Percentiles rank a stretch among this genome's conserved stretches.
These are phyloP conservation scores for Avena sativa DNA, from an alignment of 176 grass and related monocot genomes.

Conservation along the genomic window DNA sequence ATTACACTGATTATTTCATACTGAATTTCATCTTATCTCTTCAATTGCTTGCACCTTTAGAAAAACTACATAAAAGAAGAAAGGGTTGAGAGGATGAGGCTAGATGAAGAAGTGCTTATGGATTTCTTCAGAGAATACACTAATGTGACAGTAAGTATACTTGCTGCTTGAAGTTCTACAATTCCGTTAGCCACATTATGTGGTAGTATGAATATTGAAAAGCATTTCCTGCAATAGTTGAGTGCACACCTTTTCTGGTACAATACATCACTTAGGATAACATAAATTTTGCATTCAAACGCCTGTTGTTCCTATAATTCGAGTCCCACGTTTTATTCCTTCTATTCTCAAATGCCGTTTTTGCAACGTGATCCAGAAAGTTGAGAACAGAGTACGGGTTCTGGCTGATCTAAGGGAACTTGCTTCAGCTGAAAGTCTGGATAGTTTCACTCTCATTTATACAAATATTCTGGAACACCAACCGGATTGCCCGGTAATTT, in stretches of 20 bases:
- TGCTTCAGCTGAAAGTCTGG: constrained; percentile 96
- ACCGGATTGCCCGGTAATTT: constrained; percentile 94
- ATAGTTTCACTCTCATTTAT: constrained; percentile 96
- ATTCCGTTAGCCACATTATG: neutral
- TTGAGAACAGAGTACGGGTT: constrained; percentile 94
- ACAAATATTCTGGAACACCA: constrained; percentile 99
- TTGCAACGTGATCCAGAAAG: constrained; percentile 74
- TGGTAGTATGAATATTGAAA: constrained; percentile 22
- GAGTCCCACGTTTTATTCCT: neutral
- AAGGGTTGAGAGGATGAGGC: constrained; percentile 89
- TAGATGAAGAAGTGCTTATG: constrained; percentile 97
- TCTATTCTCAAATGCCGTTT: constrained; percentile 23
- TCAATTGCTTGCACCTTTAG: constrained; percentile 49
- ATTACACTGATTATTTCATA: constrained; percentile 27
- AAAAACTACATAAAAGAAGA: constrained; percentile 88
- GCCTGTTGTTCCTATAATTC: neutral
- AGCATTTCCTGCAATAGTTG: constrained; percentile 9
- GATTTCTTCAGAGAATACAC: constrained; percentile 96
- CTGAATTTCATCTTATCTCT: constrained; percentile 3
- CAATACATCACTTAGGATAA: constrained; percentile 18
- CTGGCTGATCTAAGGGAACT: constrained; percentile 96
- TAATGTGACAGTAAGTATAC: constrained; percentile 85
- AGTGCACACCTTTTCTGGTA: constrained; percentile 25
- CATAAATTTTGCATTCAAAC: constrained; percentile 13
- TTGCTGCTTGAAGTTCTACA: constrained; percentile 41